Evolutionary conservation across 140 eudicot genomes (phyloP), one percentile per base, ranked within the genome.

Genomic region (Stevia rebaudiana): DNA sequence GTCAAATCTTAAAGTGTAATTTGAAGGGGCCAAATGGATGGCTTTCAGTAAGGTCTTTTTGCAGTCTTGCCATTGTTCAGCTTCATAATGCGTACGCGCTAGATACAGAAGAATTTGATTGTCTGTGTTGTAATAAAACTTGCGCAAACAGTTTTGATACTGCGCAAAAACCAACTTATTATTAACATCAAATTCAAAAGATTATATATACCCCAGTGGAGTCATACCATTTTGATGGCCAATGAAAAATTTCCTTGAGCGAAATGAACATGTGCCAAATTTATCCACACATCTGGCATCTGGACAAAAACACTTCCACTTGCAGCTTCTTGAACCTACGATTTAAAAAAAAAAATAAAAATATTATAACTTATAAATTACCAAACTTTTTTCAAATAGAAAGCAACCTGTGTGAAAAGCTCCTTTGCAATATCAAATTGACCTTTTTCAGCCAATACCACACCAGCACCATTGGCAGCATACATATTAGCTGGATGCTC

Each of bases 221-320:
- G n/a, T n/a, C n/a, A 8, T 68, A 91, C 98, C 98, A 92, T 92
- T 74, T 92, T 88, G 48, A 92, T 81, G 78, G 98, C 98, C 77
- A 85, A 58, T 8, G 92, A 57, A 54, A 85, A 88, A 56, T 88
- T 83, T 61, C 98, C 98, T 75, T 92, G 98, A 63, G 98, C 98
- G 71, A 92, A 92, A 80, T 92, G 90, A 79, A 88, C 95, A 74
- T 92, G 98, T 41, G 96, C 98, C 71, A 92, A 51, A 74, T 92
- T 92, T 65, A 92, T 88, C 98, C 98, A 88, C 71, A 88, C 95
- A 73, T 88, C 98, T 59, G 98, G 96, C 95, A 88, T 92, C 74
- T 92, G 96, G 63, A 81, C 92, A 72, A 83, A 83, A 67, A 78
- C 79, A 58, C 81, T 80, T 83, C 98, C 95, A 85, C 96, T 92